A percentile compares a stretch with the other conserved stretches of the same genome.
These are phyloP conservation scores for Camellia lanceoleosa DNA, from an alignment of 148 eudicot genomes.

Conservation along the genomic window DNA sequence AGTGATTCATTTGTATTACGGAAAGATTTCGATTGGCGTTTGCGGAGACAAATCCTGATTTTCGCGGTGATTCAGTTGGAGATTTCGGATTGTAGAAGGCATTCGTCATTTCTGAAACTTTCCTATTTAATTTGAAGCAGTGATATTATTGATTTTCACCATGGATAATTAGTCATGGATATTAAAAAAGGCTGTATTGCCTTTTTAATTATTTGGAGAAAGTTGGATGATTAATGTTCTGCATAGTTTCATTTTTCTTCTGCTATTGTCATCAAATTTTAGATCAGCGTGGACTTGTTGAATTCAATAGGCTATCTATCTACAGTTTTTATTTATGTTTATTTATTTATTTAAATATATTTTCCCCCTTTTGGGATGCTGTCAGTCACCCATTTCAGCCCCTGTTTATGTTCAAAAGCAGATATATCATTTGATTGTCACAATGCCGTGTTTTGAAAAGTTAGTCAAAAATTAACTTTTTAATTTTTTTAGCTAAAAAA, in stretches of 20 bases:
- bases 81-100: constrained; percentile 15
- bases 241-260: not conserved
- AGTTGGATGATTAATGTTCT: constrained; percentile 10
- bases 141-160: not conserved
- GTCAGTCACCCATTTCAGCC: no score
- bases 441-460: no score
- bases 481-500: no score
- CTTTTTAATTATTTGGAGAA: constrained; percentile 12
- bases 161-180: constrained; percentile 11
- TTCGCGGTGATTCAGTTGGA: not conserved
- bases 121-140: not conserved
- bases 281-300: no score
- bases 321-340: no score
- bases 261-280: not conserved
- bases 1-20: constrained; percentile 14
- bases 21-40: constrained; percentile 11
- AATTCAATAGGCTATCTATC: no score
- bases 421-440: no score
- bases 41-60: not conserved
- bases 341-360: no score
- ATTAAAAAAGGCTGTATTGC: not conserved
- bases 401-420: no score
- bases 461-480: no score
- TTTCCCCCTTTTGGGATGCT: no score
- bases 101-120: constrained; percentile 6